Evolutionary conservation across 2,329 filamentous ascomycete species (phyloP).

Genomic region (Sporothrix brunneoviolacea): DNA sequence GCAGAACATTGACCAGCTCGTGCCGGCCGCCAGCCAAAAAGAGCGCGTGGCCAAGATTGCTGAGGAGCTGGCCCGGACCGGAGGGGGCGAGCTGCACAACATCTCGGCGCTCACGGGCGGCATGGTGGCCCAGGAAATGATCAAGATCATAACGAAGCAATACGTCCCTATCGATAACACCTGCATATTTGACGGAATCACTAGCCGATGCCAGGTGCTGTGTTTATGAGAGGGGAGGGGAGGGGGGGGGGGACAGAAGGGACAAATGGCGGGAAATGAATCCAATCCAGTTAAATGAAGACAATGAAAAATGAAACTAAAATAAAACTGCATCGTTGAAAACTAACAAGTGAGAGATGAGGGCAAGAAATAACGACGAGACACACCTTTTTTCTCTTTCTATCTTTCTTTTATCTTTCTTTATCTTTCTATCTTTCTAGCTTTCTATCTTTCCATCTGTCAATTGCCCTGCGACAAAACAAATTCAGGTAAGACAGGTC

Average conservation of each 20-base stretch:
- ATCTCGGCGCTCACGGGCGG: constrained; percentile 82
- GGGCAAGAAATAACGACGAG: too few relatives aligned
- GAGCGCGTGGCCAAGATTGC: constrained; percentile 48
- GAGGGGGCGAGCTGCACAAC: constrained; percentile 85
- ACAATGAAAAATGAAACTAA: background rate
- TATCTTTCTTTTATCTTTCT: too few relatives aligned
- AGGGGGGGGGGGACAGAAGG: background rate
- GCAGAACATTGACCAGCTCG: constrained; percentile 33
- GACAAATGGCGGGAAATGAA: too few relatives aligned
- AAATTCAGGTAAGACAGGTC: too few relatives aligned
- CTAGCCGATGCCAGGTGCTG: constrained; percentile 53
- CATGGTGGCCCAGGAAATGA: constrained; percentile 92
- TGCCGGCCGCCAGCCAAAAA: constrained; percentile 40
- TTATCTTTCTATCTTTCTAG: too few relatives aligned
- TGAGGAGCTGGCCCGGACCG: constrained; percentile 66
- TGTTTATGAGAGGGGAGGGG: constrained; percentile 35
- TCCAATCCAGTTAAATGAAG: too few relatives aligned
- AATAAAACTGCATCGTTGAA: background rate
- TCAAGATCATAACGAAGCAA: constrained; percentile 76
- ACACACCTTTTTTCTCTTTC: too few relatives aligned
- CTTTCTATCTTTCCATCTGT: too few relatives aligned
- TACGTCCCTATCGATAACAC: constrained; percentile 66
- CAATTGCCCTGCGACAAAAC: too few relatives aligned
- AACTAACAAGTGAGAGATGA: too few relatives aligned
- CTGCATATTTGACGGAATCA: constrained; percentile 63